Base-by-base conservation (phyloP, 352 stramenopile genomes). In the Phytopythium chamaehyphon region DNA sequence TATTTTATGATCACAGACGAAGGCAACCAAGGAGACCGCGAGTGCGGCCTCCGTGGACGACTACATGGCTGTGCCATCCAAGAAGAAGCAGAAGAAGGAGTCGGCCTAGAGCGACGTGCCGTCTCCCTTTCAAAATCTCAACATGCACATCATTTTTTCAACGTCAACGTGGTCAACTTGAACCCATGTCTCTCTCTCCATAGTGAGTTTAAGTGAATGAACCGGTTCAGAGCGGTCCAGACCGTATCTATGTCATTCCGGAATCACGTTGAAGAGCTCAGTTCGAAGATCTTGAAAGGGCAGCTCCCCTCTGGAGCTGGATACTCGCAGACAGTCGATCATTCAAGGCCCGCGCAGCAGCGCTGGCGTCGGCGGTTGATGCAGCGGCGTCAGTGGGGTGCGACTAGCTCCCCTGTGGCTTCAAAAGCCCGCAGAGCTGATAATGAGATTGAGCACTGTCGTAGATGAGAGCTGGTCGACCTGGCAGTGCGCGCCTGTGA, bases 61-160 rank as follows among this genome's bases (percentile, higher is more conserved):
- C 55, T 90, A 86, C 48, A 51, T 90, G 47, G 65, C 74, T 5
- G 57, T 88, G n/a, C 79, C 79, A 3, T 57, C 65, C 47, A 64
- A 70, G 31, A 80, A 78, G 60, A 63, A 71, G 57, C 62, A 74
- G 55, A 88, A 86, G 62, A 83, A 85, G 63, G 31, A 31, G 31
- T 16, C 9, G 21, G 14, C n/a, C 21, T 48, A 16, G 40, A 43
- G 16, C 38, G 19, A 43, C 38, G 16, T 11, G 15, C 11, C 19
- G 7, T 10, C 16, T 43, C 16, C 15, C 38, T 16, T 16, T 33
- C 26, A 21, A 15, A 19, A 22, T 33, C 8, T 48, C n/a, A 24
- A 48, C 21, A 37, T 26, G n/a, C 42, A 37, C 22, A 21, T 35
- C 26, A 16, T 23, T 37, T 7, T 21, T 12, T 43, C 40, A 5